Base-by-base conservation (phyloP, 805 yeast species). In the Candida insectalens region DNA sequence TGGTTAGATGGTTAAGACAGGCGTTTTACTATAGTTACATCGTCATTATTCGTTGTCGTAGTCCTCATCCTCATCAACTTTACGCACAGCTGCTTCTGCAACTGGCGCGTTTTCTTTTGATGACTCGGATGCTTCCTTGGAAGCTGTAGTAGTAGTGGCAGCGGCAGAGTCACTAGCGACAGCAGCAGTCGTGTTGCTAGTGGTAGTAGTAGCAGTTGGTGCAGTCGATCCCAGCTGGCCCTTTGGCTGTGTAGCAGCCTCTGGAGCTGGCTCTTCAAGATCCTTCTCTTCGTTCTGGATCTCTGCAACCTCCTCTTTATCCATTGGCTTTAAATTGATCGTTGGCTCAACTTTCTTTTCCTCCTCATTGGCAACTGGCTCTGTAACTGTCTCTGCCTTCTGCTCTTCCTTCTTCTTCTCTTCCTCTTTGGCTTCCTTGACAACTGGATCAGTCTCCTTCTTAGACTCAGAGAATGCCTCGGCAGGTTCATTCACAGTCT, bases 11-110 rank as follows among this genome's bases (percentile, higher is more conserved):
- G n/a, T n/a, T n/a, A n/a, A n/a, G n/a, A n/a, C n/a, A n/a, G n/a
- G n/a, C n/a, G n/a, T n/a, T n/a, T n/a, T n/a, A n/a, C n/a, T n/a
- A n/a, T n/a, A n/a, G n/a, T n/a, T n/a, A n/a, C n/a, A n/a, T n/a
- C n/a, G n/a, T n/a, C n/a, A n/a, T n/a, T n/a, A 17, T 32, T 32
- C 17, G 13, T 32, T 30, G 23, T 32, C 35, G 19, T 32, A 32
- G 18, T 32, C 25, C 19, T 32, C 30, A 26, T 32, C 35, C 14
- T 32, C 35, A 12, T 32, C 35, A 17, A 32, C 46, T 14, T 32
- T 27, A n/a, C 35, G 14, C 8, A 32, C 35, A n/a, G 35, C 25
- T 5, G 29, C 30, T 17, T 32, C 35, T n/a, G 27, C 12, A 5
- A 20, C 22, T 9, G 26, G 6, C 9, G 13, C 19, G 4, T 27